Evolutionary conservation across 177 flowering plant genomes (phyloP).

Genomic region (Vitis hybrid): DNA sequence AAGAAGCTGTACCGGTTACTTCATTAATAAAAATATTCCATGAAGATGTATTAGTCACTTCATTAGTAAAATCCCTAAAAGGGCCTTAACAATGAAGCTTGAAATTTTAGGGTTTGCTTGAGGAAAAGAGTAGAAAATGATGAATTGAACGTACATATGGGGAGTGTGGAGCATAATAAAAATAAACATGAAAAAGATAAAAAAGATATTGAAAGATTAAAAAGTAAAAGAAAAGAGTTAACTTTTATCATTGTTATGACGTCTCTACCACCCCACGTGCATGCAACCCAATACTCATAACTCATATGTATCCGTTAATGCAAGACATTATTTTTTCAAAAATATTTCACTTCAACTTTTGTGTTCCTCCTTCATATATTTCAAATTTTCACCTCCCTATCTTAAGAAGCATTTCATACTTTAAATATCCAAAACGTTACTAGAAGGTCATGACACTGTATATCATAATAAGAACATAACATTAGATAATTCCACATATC

Average conservation of each 20-base stretch:
- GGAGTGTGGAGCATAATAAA: conserved; percentile 13
- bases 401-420: too few species aligned
- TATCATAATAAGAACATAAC: too few species aligned
- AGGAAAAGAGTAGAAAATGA: neutral
- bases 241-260: conserved; percentile 25
- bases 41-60: too few species aligned
- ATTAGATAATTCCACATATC: too few species aligned
- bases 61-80: too few species aligned
- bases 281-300: conserved; percentile 17
- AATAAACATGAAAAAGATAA: too few species aligned
- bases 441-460: too few species aligned
- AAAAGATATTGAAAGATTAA: conserved; percentile 26
- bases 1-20: too few species aligned
- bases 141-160: conserved; percentile 16
- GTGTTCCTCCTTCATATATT: neutral
- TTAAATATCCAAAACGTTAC: neutral
- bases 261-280: conserved; percentile 27
- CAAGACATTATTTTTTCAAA: neutral
- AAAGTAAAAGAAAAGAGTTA: conserved; percentile 25
- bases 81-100: too few species aligned
- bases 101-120: too few species aligned
- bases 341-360: neutral
- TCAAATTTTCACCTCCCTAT: too few species aligned
- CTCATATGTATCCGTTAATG: neutral
- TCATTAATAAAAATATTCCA: too few species aligned